These are phyloP conservation scores for Acanthamoeba triangularis DNA, from an alignment of 208 protist genomes.

Conservation along the genomic window DNA sequence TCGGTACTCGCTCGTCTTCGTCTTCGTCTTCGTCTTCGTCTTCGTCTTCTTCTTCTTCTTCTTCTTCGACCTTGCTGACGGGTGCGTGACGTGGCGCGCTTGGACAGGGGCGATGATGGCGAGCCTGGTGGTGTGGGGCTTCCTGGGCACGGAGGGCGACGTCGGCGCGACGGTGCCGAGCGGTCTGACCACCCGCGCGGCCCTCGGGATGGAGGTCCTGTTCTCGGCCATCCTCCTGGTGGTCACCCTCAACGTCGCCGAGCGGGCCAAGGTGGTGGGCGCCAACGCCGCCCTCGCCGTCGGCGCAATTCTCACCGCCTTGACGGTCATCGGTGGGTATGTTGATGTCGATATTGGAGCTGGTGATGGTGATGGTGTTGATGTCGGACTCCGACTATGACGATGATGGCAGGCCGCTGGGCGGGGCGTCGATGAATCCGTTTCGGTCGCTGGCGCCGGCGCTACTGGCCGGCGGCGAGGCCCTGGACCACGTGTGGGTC, in stretches of 20 bases:
- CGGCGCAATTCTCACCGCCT: not conserved
- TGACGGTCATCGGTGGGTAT: not conserved
- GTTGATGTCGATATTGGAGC: too few relatives aligned
- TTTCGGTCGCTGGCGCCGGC: constrained; percentile 51
- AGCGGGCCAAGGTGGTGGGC: constrained; percentile 40
- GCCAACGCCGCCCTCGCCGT: constrained; percentile 22
- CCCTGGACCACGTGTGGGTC: constrained; percentile 22
- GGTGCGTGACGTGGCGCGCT: not conserved
- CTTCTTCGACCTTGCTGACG: too few relatives aligned
- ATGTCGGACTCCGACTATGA: not conserved
- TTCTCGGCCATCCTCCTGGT: not conserved
- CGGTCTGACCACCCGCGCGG: not conserved
- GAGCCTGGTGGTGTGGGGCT: not conserved
- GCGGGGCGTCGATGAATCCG: constrained; percentile 24
- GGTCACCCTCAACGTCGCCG: constrained; percentile 4
- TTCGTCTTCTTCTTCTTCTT: too few relatives aligned
- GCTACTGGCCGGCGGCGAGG: not conserved
- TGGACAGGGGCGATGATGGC: not conserved
- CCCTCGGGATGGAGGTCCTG: not conserved
- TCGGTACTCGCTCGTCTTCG: not conserved
- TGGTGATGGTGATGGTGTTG: not conserved
- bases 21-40: not conserved
- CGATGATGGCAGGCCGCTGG: constrained; percentile 11
- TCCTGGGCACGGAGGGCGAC: constrained; percentile 11
- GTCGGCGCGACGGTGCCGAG: not conserved